A percentile compares a stretch with the other conserved stretches of the same genome.
These are phyloP conservation scores for Naganishia onofrii DNA, from an alignment of 768 basidiomycete genomes.

Conservation along the genomic window DNA sequence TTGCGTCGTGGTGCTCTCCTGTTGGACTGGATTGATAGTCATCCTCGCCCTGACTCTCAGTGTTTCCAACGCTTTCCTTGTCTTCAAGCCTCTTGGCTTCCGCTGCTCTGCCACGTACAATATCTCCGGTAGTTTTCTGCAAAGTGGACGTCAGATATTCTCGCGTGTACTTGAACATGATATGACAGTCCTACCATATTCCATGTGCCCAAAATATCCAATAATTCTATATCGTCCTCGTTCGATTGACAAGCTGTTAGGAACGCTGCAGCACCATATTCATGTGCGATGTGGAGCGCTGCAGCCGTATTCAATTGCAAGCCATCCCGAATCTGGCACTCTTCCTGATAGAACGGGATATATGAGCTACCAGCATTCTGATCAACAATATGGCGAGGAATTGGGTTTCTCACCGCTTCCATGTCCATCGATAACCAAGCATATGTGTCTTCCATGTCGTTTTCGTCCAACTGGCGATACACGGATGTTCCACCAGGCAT, in stretches of 20 bases:
- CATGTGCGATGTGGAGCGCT: background rate
- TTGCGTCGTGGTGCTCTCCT: background rate
- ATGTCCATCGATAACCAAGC: constrained; percentile 5
- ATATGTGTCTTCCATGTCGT: background rate
- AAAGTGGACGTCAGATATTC: background rate
- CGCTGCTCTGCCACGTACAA: background rate
- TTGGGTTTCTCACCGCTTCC: background rate
- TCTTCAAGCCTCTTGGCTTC: background rate
- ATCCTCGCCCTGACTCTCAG: background rate
- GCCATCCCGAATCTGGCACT: background rate
- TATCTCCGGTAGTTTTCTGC: background rate
- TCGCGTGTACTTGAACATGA: background rate
- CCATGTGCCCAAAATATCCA: background rate
- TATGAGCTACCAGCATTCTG: background rate
- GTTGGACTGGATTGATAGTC: background rate
- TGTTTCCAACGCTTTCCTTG: background rate
- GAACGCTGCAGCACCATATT: background rate
- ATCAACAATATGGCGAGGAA: background rate
- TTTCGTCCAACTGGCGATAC: background rate
- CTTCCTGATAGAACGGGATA: background rate
- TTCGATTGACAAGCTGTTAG: background rate
- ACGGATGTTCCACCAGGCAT: background rate
- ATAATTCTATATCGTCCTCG: background rate
- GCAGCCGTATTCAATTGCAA: constrained; percentile 5
- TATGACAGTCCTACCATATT: background rate